Evolutionary conservation across 352 stramenopile genomes (phyloP), one percentile per base, ranked within the genome.

Genomic region (Phytopythium montanum): DNA sequence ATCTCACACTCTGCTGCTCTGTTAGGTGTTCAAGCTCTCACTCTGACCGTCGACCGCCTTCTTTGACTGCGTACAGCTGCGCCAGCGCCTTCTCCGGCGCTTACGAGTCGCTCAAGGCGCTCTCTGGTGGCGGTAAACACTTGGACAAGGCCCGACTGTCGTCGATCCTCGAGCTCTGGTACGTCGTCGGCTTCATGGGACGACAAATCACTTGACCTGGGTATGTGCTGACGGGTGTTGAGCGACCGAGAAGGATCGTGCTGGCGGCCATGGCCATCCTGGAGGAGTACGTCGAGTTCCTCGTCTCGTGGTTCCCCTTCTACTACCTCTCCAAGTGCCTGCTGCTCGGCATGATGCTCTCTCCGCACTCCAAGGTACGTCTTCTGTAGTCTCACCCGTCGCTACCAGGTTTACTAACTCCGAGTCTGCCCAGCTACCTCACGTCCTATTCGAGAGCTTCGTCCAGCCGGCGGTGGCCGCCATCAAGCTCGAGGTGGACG

Each of bases 311-410:
- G 80, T 72, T 91, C 31, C 81, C 81, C 23, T 87, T 90, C 45
- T 91, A 85, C 65, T 91, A 88, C 56, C 59, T 91, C 21, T 85
- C 85, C 79, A 91, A 91, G 65, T 87, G 79, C 49, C 42, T 68
- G 41, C 61, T 88, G 25, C 59, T 88, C 29, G 76, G 70, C 2
- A 64, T 91, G 16, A 50, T 89, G 57, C 62, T 91, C 44, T 72
- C 72, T 38, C 81, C 81, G 39, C 82, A 74, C 56, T 79, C 77
- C 51, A 85, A 91, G 45, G 81, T 85, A 53, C 31, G 31, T 7
- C 9, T 6, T 36, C 31, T 36, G 7, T 36, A 6, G 31, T 36
- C 31, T 14, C 18, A 12, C 21, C 25, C 31, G 31, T 10, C 31
- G 7, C 7, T 10, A 14, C 7, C 31, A 36, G 31, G 31, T 14